Evolutionary conservation across 371 early-diverging fungal species (phyloP).

Genomic region (Mortierella sp.): DNA sequence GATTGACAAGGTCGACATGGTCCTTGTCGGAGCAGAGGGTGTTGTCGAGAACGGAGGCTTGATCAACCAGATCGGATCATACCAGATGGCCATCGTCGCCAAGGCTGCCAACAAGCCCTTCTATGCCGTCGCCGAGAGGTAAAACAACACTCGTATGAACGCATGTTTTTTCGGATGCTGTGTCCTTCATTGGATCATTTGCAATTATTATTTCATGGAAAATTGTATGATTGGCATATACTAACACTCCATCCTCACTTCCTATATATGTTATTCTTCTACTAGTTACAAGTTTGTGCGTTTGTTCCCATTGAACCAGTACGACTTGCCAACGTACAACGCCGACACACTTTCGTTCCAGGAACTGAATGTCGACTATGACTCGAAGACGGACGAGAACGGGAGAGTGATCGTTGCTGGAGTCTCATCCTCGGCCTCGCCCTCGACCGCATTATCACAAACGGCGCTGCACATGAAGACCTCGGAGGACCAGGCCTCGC

Average conservation of each 20-base stretch:
- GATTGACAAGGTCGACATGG: slow-evolving; percentile 94
- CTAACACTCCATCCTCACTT: too few relatives aligned
- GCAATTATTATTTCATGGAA: background rate
- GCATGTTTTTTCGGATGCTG: background rate
- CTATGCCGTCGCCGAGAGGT: slow-evolving; percentile 95
- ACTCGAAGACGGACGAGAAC: slow-evolving; percentile 29
- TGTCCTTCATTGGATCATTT: too few relatives aligned
- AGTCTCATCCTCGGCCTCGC: slow-evolving; percentile 22
- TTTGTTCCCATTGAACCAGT: slow-evolving; percentile 89
- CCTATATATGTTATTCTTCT: slow-evolving; percentile 3
- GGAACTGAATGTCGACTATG: slow-evolving; percentile 55
- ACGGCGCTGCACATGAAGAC: slow-evolving; percentile 54
- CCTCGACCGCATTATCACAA: slow-evolving; percentile 41
- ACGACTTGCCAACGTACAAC: slow-evolving; percentile 81
- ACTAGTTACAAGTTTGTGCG: slow-evolving; percentile 95
- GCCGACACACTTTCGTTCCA: slow-evolving; percentile 77
- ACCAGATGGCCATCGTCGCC: slow-evolving; percentile 95
- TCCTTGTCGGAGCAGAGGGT: slow-evolving; percentile 97
- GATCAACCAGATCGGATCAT: slow-evolving; percentile 95
- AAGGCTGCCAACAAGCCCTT: slow-evolving; percentile 95
- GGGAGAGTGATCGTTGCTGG: background rate
- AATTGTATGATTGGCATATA: too few relatives aligned
- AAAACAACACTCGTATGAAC: too few relatives aligned
- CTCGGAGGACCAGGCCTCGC: slow-evolving; percentile 46
- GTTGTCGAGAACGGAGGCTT: slow-evolving; percentile 98